Conservation (phyloP, 768 basidiomycete species). For the Phallus indusiatus region DNA sequence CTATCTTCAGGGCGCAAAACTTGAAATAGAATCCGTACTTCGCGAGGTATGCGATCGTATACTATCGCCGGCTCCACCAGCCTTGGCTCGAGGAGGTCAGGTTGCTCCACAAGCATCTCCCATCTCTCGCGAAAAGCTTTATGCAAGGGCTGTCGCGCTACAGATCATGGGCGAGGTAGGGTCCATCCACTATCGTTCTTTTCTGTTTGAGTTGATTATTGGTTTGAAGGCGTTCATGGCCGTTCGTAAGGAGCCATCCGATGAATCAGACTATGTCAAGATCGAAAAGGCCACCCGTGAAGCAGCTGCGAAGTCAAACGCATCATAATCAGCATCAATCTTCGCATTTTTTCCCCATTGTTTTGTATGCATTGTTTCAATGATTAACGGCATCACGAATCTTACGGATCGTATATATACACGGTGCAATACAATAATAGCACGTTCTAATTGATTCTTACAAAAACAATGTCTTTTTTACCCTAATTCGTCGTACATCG, state of each 20-base stretch:
- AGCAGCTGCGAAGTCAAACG: conserved; percentile 19
- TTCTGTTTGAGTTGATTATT: not conserved
- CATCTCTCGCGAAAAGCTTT: conserved; percentile 39
- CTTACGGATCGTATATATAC: no score
- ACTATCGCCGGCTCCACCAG: conserved; percentile 23
- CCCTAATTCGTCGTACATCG: no score
- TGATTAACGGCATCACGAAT: no score
- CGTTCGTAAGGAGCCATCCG: conserved; percentile 48
- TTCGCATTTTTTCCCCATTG: no score
- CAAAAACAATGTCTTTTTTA: no score
- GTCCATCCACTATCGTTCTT: no score
- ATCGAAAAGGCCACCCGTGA: conserved; percentile 62
- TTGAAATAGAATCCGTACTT: conserved; percentile 83
- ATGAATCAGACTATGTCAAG: conserved; percentile 71
- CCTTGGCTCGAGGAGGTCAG: conserved; percentile 6
- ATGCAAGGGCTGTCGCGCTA: conserved; percentile 69
- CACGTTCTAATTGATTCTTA: no score
- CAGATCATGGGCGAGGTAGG: conserved; percentile 70
- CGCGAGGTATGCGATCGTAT: conserved; percentile 84
- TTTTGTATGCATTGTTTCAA: no score
- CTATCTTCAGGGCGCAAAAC: conserved; percentile 63
- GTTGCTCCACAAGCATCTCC: not conserved
- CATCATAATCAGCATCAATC: no score
- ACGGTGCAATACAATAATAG: no score
- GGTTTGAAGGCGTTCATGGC: conserved; percentile 45